A percentile compares a stretch with the other conserved stretches of the same genome.
Evolutionary conservation across 2,329 filamentous ascomycete genomes (phyloP).

Genomic region (Pestalotiopsis sp.): DNA sequence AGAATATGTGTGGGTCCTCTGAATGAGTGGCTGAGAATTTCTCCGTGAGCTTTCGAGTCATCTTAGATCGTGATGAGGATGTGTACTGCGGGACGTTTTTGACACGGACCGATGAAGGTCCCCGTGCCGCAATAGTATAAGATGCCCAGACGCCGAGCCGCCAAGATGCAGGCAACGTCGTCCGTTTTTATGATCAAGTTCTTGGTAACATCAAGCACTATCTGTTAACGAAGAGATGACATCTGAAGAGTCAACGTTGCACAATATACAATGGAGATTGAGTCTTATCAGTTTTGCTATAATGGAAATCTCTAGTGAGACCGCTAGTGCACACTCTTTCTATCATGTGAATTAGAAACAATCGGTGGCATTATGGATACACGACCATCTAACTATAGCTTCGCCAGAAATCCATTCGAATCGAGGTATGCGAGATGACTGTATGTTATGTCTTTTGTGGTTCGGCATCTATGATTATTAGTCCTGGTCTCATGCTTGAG

Average conservation of each 20-base stretch:
- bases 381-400: background rate
- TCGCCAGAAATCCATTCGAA: background rate
- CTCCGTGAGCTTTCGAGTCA: background rate
- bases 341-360: too few species aligned
- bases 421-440: background rate
- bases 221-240: too few species aligned
- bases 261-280: too few species aligned
- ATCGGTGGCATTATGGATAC: background rate
- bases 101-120: background rate
- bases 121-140: slow-evolving; percentile 1
- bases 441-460: background rate
- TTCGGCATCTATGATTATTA: background rate
- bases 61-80: background rate
- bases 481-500: background rate
- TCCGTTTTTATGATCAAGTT: background rate
- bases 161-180: background rate
- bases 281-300: too few species aligned
- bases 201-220: background rate
- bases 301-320: too few species aligned
- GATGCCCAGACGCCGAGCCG: slow-evolving; percentile 7
- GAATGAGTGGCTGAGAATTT: background rate
- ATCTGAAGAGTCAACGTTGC: too few species aligned
- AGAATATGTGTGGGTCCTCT: background rate
- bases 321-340: too few species aligned
- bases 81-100: background rate